These are phyloP conservation scores for Pseudocercospora fijiensis DNA, from an alignment of 2,329 filamentous ascomycete genomes.

Conservation along the genomic window DNA sequence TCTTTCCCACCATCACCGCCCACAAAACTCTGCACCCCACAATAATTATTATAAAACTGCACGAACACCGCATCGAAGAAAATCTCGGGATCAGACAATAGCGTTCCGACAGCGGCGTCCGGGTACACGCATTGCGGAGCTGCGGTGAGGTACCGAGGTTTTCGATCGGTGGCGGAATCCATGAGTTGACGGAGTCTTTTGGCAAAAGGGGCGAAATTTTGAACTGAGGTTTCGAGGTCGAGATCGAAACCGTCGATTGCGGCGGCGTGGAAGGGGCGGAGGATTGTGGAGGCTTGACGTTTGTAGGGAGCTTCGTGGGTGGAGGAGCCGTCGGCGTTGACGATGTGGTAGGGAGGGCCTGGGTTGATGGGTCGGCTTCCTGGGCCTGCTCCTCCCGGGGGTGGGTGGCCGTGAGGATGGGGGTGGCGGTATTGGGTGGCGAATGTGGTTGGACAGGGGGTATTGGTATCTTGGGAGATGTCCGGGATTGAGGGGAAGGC, in stretches of 20 bases:
- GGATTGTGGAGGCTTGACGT: conserved; percentile 31
- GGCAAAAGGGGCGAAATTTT: conserved; percentile 58
- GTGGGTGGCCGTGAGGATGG: background rate
- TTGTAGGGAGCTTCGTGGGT: background rate
- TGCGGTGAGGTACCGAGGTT: conserved; percentile 47
- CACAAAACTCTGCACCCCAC: conserved; percentile 37
- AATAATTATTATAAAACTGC: conserved; percentile 53
- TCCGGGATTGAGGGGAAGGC: background rate
- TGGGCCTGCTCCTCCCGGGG: background rate
- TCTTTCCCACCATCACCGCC: conserved; percentile 52
- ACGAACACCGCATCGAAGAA: conserved; percentile 47
- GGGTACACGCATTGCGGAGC: conserved; percentile 45
- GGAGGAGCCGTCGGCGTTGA: conserved; percentile 1
- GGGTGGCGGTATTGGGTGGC: background rate
- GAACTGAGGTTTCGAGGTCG: conserved; percentile 64
- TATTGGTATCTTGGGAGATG: background rate
- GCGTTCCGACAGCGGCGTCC: conserved; percentile 36
- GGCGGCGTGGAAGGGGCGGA: conserved; percentile 66
- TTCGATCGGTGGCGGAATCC: conserved; percentile 30
- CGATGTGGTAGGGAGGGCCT: background rate
- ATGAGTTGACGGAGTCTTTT: conserved; percentile 36
- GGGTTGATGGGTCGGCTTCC: background rate
- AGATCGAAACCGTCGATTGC: conserved; percentile 74
- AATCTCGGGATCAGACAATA: conserved; percentile 64
- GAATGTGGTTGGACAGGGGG: background rate